Base-by-base conservation (phyloP, 805 yeast species). In the Saturnispora dispora region DNA sequence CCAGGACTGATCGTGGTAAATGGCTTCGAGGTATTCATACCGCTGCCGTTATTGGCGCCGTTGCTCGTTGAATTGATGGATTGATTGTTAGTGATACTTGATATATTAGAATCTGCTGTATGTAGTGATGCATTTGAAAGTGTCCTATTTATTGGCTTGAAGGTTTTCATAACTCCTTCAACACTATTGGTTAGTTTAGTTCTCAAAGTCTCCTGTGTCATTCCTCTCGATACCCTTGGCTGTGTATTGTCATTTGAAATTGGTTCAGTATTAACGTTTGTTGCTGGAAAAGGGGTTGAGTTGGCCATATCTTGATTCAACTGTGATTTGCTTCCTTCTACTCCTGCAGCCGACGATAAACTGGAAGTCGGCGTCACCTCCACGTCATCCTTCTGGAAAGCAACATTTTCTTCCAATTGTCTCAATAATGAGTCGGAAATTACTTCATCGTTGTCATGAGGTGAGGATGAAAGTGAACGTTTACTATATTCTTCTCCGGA, bases 111-210 rank as follows among this genome's bases (percentile, higher is more conserved):
- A 4, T 46, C 48, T 6, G 53, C 59, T 23, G 55, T 25, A 39
- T 55, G 58, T 33, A 67, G 53, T 17, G 71, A 67, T 1, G 67
- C 61, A 15, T 63, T 56, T 1, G 70, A 66, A 2, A 68, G 59
- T 1, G 69, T 63, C 11, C 60, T 63, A 37, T 69, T 67, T 3
- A 62, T 48, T 4, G 70, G 68, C 17, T 69, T 55, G 23, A 68
- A 61, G 36, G 50, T 64, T 52, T 67, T 68, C 64, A 68, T 65
- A 2, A 66, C 71, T 0, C 68, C 70, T 4, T 66, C 68, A 56
- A 68, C 57, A 51, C 70, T 60, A 7, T 52, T 57, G 4, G 70
- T 59, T 30, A 68, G 58, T 39, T 60, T 67, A 36, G 56, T 56
- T 17, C 67, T 45, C 7, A 64, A 53, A 43, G 59, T 60, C 10